A percentile compares a stretch with the other conserved stretches of the same genome.
Evolutionary conservation across 345 rosid genomes (phyloP).

Genomic region (Eucalyptus tenuipes): DNA sequence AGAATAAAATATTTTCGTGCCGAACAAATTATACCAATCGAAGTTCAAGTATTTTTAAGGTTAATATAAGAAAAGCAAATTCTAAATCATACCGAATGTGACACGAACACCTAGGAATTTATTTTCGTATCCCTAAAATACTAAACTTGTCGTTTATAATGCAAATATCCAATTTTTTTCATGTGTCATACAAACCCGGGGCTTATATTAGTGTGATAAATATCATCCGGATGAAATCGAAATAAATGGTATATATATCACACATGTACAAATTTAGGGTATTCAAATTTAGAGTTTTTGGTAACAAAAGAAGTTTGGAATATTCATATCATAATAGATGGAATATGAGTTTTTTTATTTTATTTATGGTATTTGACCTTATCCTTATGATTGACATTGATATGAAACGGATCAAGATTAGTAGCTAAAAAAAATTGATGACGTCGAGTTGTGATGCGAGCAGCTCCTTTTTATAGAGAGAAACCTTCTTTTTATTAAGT

Average conservation of each 20-base stretch:
- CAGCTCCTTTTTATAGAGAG: background rate
- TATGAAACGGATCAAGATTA: background rate
- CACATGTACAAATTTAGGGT: fast-evolving
- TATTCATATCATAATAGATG: fast-evolving
- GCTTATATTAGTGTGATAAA: too few species aligned
- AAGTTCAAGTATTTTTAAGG: background rate
- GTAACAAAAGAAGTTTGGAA: too few species aligned
- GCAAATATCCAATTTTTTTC: too few species aligned
- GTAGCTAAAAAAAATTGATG: background rate
- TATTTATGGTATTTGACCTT: background rate
- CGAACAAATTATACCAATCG: background rate
- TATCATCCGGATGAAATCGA: too few species aligned
- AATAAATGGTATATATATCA: too few species aligned
- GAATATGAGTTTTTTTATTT: too few species aligned
- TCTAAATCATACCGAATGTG: too few species aligned
- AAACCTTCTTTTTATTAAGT: background rate
- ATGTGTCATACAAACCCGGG: too few species aligned
- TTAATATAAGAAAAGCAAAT: too few species aligned
- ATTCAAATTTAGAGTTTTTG: too few species aligned
- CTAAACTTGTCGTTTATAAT: too few species aligned
- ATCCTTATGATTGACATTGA: background rate
- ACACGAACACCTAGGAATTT: background rate
- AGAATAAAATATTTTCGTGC: fast-evolving
- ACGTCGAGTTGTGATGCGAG: background rate
- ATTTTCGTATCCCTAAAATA: too few species aligned